Conservation (phyloP, 1,284 basidiomycete species). For the Cutaneotrichosporon sp. region DNA sequence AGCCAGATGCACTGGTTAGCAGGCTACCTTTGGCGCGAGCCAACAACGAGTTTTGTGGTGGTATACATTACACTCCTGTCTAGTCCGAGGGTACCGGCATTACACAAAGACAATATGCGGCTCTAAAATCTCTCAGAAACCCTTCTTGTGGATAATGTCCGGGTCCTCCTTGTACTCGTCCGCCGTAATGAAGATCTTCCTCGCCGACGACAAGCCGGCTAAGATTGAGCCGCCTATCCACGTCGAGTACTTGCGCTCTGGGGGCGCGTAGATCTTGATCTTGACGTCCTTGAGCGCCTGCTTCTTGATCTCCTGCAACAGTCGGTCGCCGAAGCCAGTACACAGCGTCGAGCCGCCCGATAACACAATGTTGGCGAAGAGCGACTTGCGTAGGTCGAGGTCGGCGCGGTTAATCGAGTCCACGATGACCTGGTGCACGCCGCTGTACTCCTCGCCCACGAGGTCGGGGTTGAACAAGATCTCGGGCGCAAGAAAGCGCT, state of each 20-base stretch:
- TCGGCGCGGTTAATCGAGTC: slow-evolving; percentile 55
- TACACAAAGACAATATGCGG: slow-evolving; percentile 1
- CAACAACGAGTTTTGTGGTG: not conserved
- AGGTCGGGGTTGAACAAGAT: slow-evolving; percentile 97
- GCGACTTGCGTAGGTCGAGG: slow-evolving; percentile 81
- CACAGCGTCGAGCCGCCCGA: slow-evolving; percentile 94
- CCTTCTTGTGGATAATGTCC: slow-evolving; percentile 76
- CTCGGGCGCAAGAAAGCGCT: slow-evolving; percentile 95
- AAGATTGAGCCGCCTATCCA: slow-evolving; percentile 99
- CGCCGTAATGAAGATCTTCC: slow-evolving; percentile 99
- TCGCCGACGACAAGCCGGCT: slow-evolving; percentile 93
- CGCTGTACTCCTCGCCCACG: slow-evolving; percentile 92
- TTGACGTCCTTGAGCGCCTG: slow-evolving; percentile 95
- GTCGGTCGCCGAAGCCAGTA: slow-evolving; percentile 90
- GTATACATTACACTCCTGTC: not conserved
- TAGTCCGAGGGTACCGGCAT: not conserved
- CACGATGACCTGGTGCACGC: slow-evolving; percentile 81
- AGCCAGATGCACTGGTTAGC: too few species aligned
- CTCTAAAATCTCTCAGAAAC: slow-evolving; percentile 30
- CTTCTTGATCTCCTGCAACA: slow-evolving; percentile 93
- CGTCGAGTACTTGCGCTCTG: slow-evolving; percentile 93
- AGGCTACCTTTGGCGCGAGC: too few species aligned
- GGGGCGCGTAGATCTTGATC: slow-evolving; percentile 98
- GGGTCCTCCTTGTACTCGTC: slow-evolving; percentile 99
- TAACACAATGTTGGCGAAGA: slow-evolving; percentile 95